Conservation (phyloP, 2,329 filamentous ascomycete genomes). For the Aspergillus proliferans region DNA sequence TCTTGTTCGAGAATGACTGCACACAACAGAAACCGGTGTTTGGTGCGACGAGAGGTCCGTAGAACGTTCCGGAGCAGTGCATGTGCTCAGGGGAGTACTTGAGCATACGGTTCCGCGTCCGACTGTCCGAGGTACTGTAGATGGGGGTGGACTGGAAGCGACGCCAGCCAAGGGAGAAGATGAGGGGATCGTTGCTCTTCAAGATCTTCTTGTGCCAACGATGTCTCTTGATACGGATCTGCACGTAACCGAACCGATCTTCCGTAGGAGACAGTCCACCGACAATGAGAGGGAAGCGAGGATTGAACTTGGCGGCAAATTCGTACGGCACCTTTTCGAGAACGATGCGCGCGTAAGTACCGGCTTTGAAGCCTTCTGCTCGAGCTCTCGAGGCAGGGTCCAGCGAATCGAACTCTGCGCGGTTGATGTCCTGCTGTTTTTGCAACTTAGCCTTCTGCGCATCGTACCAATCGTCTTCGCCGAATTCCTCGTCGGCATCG, state of each 20-base stretch:
- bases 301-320: constrained; percentile 76
- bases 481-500: constrained; percentile 66
- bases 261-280: constrained; percentile 91
- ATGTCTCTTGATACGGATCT: constrained; percentile 94
- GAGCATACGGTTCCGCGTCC: constrained; percentile 91
- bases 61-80: constrained; percentile 96
- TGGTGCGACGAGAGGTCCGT: constrained; percentile 87
- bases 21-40: constrained; percentile 95
- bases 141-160: constrained; percentile 88
- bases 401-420: constrained; percentile 79
- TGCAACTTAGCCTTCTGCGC: constrained; percentile 89
- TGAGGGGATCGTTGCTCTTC: constrained; percentile 95
- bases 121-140: constrained; percentile 90
- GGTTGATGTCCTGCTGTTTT: constrained; percentile 96
- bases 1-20: constrained; percentile 77
- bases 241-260: constrained; percentile 90
- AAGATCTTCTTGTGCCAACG: constrained; percentile 99
- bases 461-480: constrained; percentile 98
- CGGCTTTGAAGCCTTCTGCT: constrained; percentile 85
- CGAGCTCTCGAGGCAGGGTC: constrained; percentile 76
- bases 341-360: constrained; percentile 87
- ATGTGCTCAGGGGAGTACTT: constrained; percentile 99
- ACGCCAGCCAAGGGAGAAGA: constrained; percentile 94
- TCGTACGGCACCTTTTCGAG: constrained; percentile 85
- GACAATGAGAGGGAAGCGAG: constrained; percentile 75